Percentiles rank a stretch among this genome's conserved stretches.
These are phyloP conservation scores for Sporobolomyces roseus DNA, from an alignment of 768 basidiomycete genomes.

Conservation along the genomic window DNA sequence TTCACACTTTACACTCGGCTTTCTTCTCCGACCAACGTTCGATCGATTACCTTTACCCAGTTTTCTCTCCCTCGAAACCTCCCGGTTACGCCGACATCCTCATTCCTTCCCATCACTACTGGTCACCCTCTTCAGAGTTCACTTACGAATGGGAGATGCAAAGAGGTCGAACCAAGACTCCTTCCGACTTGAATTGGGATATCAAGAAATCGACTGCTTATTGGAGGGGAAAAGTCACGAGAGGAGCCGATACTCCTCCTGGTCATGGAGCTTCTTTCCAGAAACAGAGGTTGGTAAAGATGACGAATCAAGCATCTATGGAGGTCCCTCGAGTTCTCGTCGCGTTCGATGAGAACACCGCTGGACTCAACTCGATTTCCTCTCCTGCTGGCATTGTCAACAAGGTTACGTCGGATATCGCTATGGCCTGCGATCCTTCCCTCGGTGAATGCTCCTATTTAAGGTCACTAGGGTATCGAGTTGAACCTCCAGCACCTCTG, in stretches of 20 bases:
- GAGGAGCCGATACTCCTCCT: conserved; percentile 53
- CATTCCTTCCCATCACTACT: conserved; percentile 96
- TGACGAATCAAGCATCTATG: conserved; percentile 39
- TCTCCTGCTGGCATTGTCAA: conserved; percentile 67
- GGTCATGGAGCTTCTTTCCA: conserved; percentile 44
- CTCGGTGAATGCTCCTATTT: conserved; percentile 44
- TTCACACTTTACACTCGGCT: conserved; percentile 83
- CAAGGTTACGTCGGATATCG: conserved; percentile 76
- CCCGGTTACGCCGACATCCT: conserved; percentile 82
- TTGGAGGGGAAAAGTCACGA: conserved; percentile 94
- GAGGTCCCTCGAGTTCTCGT: conserved; percentile 38
- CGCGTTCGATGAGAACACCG: conserved; percentile 53
- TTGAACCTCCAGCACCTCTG: conserved; percentile 58
- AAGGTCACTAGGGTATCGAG: conserved; percentile 43
- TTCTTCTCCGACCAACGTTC: conserved; percentile 97
- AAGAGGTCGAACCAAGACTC: conserved; percentile 48
- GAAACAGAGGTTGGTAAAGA: conserved; percentile 46
- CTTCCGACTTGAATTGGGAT: conserved; percentile 82
- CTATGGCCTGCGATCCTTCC: conserved; percentile 49
- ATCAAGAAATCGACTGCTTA: conserved; percentile 78
- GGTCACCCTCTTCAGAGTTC: conserved; percentile 48
- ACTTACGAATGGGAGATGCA: conserved; percentile 45
- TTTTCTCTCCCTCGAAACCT: conserved; percentile 87
- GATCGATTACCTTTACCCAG: conserved; percentile 79
- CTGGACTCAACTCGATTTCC: conserved; percentile 52